A percentile compares a stretch with the other conserved stretches of the same genome.
Conservation (phyloP, 441 rosid genomes). For the Syzygium syzygioides region DNA sequence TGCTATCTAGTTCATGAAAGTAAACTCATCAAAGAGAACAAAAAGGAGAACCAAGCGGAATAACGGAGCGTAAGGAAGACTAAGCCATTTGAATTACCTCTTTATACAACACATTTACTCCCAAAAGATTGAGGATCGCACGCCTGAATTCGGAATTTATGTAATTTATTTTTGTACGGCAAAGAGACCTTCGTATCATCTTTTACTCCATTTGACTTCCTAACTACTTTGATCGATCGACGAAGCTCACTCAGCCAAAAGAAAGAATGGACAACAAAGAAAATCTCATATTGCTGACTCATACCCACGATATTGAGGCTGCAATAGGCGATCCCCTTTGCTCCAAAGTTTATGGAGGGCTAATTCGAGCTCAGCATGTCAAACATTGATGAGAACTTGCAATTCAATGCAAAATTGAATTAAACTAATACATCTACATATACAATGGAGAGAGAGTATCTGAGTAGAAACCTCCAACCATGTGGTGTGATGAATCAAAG, state of each 20-base stretch:
- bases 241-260: neutral
- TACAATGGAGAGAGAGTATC: neutral
- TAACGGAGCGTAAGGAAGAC: neutral
- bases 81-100: neutral
- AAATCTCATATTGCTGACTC: neutral
- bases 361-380: neutral
- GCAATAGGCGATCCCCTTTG: neutral
- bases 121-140: neutral
- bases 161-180: neutral
- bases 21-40: neutral
- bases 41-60: neutral
- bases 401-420: neutral
- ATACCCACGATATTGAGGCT: neutral
- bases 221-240: neutral
- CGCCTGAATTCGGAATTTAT: neutral
- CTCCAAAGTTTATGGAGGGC: neutral
- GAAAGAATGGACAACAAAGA: neutral
- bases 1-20: neutral
- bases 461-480: neutral
- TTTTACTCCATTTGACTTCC: neutral
- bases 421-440: neutral
- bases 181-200: neutral
- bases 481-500: slow-evolving; percentile 20
- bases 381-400: neutral
- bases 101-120: neutral